A percentile compares a stretch with the other conserved stretches of the same genome.
These are phyloP conservation scores for Fragaria iinumae DNA, from an alignment of 306 rosid genomes.

Conservation along the genomic window DNA sequence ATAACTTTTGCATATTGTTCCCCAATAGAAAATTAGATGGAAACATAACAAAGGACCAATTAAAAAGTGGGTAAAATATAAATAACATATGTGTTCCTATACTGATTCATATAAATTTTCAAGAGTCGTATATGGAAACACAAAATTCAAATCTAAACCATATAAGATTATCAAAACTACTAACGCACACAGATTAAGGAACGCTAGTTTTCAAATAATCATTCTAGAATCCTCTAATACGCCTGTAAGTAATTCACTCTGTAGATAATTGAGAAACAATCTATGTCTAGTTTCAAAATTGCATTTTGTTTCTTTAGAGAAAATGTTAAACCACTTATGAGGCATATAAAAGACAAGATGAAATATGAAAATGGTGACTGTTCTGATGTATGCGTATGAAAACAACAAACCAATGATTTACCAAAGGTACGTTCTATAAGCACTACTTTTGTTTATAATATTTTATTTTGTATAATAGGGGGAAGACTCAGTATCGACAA, in stretches of 20 bases:
- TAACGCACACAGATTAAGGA: background rate
- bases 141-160: background rate
- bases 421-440: background rate
- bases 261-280: background rate
- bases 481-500: no score
- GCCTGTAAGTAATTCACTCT: background rate
- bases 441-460: background rate
- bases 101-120: no score
- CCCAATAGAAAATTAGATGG: no score
- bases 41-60: no score
- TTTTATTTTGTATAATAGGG: background rate
- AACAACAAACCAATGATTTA: background rate
- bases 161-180: background rate
- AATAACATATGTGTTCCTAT: no score
- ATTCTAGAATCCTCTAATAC: background rate
- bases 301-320: background rate
- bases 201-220: background rate
- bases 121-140: no score
- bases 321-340: background rate
- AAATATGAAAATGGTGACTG: background rate
- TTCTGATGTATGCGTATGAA: background rate
- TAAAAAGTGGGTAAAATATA: no score
- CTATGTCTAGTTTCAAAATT: background rate
- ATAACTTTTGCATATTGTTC: no score
- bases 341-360: background rate